phyloP scores from a whole-genome alignment of 768 basidiomycete species.

The Kondoa malvinella region DNA sequence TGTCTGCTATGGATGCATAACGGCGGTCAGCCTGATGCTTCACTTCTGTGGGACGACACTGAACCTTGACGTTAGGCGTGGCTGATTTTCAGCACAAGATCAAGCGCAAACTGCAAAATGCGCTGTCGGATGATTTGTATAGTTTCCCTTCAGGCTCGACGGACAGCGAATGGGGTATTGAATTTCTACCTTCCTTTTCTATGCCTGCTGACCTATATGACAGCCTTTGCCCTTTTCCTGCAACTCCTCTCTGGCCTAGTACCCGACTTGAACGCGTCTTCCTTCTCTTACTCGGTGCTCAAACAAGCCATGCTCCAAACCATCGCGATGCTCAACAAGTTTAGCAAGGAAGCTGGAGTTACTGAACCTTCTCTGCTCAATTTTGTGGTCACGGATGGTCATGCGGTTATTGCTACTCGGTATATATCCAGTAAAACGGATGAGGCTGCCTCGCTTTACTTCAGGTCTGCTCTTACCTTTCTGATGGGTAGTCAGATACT shows the following conservation, averaged over 20 bases:
- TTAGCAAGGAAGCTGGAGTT: conserved; percentile 54
- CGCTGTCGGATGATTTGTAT: conserved; percentile 67
- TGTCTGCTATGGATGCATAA: conserved; percentile 61
- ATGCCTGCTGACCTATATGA: too few species aligned
- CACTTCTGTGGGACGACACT: too few species aligned
- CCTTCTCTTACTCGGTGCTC: conserved; percentile 54
- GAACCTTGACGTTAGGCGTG: too few species aligned
- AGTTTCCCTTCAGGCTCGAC: conserved; percentile 82
- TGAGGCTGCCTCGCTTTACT: conserved; percentile 67
- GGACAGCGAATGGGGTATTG: conserved; percentile 97
- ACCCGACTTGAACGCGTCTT: conserved; percentile 42
- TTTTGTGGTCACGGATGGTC: conserved; percentile 90
- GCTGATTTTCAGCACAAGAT: conserved; percentile 54
- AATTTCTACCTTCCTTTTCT: too few species aligned
- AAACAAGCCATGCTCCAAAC: conserved; percentile 78
- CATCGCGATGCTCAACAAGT: conserved; percentile 56
- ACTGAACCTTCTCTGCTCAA: conserved; percentile 50
- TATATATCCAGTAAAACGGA: conserved; percentile 84
- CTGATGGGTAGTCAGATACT: not conserved
- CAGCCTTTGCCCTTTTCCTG: conserved; percentile 48
- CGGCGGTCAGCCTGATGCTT: conserved; percentile 18
- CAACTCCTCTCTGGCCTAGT: conserved; percentile 13
- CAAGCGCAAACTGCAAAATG: conserved; percentile 61
- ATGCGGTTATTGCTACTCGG: conserved; percentile 78
- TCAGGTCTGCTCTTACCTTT: conserved; percentile 13